phyloP scores from a whole-genome alignment of 2,329 filamentous ascomycete genomes.

The Xenosphaeropsis pyriputrescens region DNA sequence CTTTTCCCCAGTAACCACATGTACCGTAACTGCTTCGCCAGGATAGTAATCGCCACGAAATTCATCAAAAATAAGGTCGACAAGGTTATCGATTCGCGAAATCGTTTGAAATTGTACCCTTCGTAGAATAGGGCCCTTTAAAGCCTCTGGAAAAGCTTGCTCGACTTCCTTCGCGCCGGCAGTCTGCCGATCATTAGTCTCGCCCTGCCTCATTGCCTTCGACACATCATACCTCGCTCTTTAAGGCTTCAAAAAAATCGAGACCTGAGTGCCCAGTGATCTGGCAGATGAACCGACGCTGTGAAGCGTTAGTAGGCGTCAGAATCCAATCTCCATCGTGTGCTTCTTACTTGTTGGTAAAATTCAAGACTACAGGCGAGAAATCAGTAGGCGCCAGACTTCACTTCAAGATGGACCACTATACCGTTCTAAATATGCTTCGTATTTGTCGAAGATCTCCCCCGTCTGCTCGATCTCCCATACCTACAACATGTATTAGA shows the following conservation, averaged over 20 bases:
- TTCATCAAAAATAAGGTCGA: slow-evolving; percentile 55
- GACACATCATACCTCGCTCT: slow-evolving; percentile 60
- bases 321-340: neutral
- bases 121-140: slow-evolving; percentile 82
- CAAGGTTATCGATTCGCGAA: slow-evolving; percentile 73
- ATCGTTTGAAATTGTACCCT: slow-evolving; percentile 84
- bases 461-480: slow-evolving; percentile 86
- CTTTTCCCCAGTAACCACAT: slow-evolving; percentile 52
- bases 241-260: slow-evolving; percentile 82
- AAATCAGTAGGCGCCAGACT: slow-evolving; percentile 16
- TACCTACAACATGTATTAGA: slow-evolving; percentile 40
- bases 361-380: slow-evolving; percentile 60
- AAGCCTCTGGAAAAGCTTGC: slow-evolving; percentile 75
- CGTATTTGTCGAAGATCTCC: slow-evolving; percentile 80
- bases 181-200: slow-evolving; percentile 29
- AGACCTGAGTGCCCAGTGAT: slow-evolving; percentile 87
- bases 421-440: slow-evolving; percentile 73
- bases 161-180: slow-evolving; percentile 80
- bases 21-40: slow-evolving; percentile 67
- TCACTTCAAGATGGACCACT: slow-evolving; percentile 15
- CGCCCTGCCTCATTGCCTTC: neutral
- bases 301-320: slow-evolving; percentile 11
- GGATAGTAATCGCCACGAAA: slow-evolving; percentile 89
- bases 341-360: slow-evolving; percentile 62
- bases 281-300: slow-evolving; percentile 79